These are phyloP conservation scores for Axilococcus clingmanii DNA, from an alignment of 139 green algal species.

Conservation along the genomic window DNA sequence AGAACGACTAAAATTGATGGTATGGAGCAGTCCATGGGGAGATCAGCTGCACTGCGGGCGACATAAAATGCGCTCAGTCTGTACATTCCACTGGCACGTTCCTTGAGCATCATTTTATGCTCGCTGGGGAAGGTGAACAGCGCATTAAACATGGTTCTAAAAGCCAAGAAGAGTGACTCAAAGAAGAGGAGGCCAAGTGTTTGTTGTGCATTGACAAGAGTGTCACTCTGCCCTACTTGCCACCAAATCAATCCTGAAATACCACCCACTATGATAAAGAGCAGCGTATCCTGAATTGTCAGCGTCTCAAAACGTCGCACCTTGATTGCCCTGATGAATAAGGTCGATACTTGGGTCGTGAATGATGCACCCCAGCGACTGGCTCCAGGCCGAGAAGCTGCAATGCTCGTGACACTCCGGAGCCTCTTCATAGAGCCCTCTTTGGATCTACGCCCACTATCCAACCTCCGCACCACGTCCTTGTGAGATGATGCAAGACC, in stretches of 20 bases:
- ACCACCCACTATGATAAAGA: conserved; percentile 18
- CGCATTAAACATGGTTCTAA: conserved; percentile 34
- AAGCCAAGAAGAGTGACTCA: conserved; percentile 37
- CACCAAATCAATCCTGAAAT: conserved; percentile 41
- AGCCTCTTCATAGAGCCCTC: background rate
- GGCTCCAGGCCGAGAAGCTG: background rate
- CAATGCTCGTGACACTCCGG: background rate
- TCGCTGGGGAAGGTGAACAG: conserved; percentile 48
- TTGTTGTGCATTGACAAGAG: conserved; percentile 6
- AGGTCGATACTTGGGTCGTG: conserved; percentile 28
- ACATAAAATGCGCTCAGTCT: conserved; percentile 73
- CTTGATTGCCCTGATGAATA: conserved; percentile 33
- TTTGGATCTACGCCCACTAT: background rate
- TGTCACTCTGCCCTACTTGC: conserved; percentile 22
- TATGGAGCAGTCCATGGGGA: conserved; percentile 66
- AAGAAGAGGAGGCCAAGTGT: conserved; percentile 48
- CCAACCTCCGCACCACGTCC: too few species aligned
- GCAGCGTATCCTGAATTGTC: conserved; percentile 12
- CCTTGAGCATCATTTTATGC: conserved; percentile 47
- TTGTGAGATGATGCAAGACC: too few species aligned
- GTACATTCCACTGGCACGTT: conserved; percentile 69
- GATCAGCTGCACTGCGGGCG: conserved; percentile 43
- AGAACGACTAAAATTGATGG: conserved; percentile 52
- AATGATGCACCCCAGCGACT: conserved; percentile 23
- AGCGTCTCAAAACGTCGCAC: conserved; percentile 58